phyloP scores from a whole-genome alignment of 345 rosid species.

The Brassica carinata region DNA sequence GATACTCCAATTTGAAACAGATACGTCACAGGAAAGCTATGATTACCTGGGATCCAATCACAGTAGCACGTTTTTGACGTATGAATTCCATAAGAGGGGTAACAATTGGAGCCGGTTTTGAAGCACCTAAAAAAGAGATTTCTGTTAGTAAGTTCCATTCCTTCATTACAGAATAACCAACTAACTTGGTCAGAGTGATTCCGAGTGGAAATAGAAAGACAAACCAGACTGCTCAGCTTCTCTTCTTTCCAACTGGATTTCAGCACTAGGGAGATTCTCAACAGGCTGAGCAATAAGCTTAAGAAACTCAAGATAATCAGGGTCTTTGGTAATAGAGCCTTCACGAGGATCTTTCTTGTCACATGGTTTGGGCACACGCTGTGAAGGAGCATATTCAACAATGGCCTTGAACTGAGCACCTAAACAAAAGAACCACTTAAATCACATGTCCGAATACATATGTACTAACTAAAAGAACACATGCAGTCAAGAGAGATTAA shows the following conservation, averaged over 20 bases:
- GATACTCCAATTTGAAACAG: background rate
- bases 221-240: conserved; percentile 66
- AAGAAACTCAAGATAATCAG: conserved; percentile 73
- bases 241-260: conserved; percentile 66
- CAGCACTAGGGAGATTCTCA: conserved; percentile 69
- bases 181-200: background rate
- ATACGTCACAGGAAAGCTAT: background rate
- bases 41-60: conserved; percentile 58
- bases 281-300: conserved; percentile 61
- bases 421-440: background rate
- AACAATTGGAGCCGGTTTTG: conserved; percentile 54
- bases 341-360: conserved; percentile 63
- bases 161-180: background rate
- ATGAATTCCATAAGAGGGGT: conserved; percentile 91
- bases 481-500: background rate
- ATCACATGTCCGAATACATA: conserved; percentile 19
- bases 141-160: background rate
- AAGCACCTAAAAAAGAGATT: conserved; percentile 39
- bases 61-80: conserved; percentile 70
- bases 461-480: background rate
- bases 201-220: conserved; percentile 30
- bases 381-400: conserved; percentile 79
- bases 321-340: conserved; percentile 65
- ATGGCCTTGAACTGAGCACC: conserved; percentile 68
- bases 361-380: conserved; percentile 54